Conservation (phyloP, 129 eudicot species). For the Flaveria trinervia region DNA sequence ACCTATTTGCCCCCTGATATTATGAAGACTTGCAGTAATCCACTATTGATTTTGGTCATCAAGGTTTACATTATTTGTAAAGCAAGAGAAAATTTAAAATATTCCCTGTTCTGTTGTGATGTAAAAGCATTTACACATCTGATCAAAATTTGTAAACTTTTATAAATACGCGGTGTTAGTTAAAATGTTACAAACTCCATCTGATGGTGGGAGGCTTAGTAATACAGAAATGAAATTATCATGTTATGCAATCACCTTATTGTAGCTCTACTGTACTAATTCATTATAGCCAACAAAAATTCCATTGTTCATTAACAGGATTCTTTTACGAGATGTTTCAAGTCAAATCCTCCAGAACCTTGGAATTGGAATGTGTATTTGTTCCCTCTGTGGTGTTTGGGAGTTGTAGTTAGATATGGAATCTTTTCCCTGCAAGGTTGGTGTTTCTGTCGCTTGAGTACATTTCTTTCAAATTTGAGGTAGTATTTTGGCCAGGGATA, state of each 20-base stretch:
- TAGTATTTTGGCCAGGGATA: background rate
- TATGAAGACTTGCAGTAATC: background rate
- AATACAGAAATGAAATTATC: background rate
- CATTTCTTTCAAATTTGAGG: background rate
- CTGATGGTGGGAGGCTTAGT: background rate
- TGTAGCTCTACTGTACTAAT: background rate
- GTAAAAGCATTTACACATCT: background rate
- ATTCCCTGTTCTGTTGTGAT: background rate
- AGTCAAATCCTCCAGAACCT: conserved; percentile 92
- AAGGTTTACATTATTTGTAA: background rate
- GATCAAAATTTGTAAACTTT: background rate
- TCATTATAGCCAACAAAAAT: background rate
- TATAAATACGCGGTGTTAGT: background rate
- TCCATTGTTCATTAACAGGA: conserved; percentile 57
- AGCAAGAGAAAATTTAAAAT: background rate
- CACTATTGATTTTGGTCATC: background rate
- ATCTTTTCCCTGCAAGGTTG: conserved; percentile 87
- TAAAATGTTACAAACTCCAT: background rate
- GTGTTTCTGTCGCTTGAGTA: conserved; percentile 19
- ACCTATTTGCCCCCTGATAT: background rate
- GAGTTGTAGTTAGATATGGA: conserved; percentile 81
- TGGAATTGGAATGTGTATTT: conserved; percentile 97
- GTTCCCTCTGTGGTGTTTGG: conserved; percentile 96
- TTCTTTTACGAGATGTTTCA: conserved; percentile 93
- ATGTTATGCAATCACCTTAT: background rate